Base-by-base conservation (phyloP, 2,329 filamentous ascomycete species). In the Paecilomyces sp. region DNA sequence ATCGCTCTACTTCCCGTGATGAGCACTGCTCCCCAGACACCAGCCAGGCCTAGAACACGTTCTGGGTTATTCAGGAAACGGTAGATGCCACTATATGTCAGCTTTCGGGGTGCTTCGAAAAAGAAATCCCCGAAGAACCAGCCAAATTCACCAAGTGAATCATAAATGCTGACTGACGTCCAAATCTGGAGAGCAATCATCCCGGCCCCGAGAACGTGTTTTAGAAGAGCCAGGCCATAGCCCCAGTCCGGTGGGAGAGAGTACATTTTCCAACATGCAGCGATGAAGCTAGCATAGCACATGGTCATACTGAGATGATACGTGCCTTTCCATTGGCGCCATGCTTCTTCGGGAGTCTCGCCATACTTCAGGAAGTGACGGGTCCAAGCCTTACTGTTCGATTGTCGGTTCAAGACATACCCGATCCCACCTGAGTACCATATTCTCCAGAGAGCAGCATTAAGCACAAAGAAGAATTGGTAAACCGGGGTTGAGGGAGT, bases 81-180 rank as follows among this genome's bases (percentile, higher is more conserved):
- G 75, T 99, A 99, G 68, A 99, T 99, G 63, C 93, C 95, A 66
- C 89, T 92, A 76, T 99, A 99, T 0, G 91, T 97, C 62, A 97
- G 82, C 76, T 94, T 96, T 12, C 88, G 88, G 11, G 88, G 85
- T 54, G 91, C 88, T 62, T 97, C 91, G 72, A 94, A 97, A 82
- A 99, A 97, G 80, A 97, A 99, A 73, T 99, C 94, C 18, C 94
- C 94, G 70, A 92, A 97, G 80, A 97, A 97, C 93, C 93, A 99
- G 67, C 94, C 94, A 69, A 97, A 99, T 71, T 99, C 94, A 59
- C 94, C 94, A 0, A 99, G 85, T 1, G 91, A 95, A 56, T 97
- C 92, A 74, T 97, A 96, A 66, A 97, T 92, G 74, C 92, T 97
- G 64, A 90, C 81, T 1, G 91, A 88, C 1, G 92, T 96, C 94